Percentiles rank a stretch among this genome's conserved stretches.
Evolutionary conservation across 371 early-diverging fungal genomes (phyloP).

Genomic region (Syncephalis plumigaleata): DNA sequence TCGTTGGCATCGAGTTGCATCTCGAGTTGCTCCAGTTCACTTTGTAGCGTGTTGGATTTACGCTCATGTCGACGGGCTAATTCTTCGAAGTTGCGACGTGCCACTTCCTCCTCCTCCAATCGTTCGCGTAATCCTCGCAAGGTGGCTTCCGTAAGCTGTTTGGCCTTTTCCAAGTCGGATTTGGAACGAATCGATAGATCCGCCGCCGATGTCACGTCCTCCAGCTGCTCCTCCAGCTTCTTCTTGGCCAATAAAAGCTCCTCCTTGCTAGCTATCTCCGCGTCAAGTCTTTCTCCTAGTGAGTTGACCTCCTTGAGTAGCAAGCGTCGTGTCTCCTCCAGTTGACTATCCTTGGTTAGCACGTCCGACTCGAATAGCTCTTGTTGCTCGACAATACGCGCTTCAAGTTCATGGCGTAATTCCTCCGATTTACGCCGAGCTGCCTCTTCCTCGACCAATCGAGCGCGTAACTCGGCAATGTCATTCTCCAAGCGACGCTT

Average conservation of each 20-base stretch:
- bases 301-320: conserved; percentile 57
- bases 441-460: conserved; percentile 40
- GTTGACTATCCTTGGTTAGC: conserved; percentile 36
- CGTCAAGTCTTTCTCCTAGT: conserved; percentile 55
- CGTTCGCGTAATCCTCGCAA: conserved; percentile 35
- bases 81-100: conserved; percentile 52
- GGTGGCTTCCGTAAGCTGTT: conserved; percentile 31
- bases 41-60: conserved; percentile 49
- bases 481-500: conserved; percentile 36
- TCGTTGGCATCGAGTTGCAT: conserved; percentile 36
- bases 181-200: conserved; percentile 38
- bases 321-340: conserved; percentile 55
- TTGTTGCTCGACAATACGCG: conserved; percentile 42
- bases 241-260: conserved; percentile 36
- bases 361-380: conserved; percentile 42
- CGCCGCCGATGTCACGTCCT: conserved; percentile 28
- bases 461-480: conserved; percentile 32
- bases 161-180: conserved; percentile 47
- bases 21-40: conserved; percentile 43
- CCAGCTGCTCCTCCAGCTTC: conserved; percentile 38
- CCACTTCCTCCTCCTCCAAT: conserved; percentile 43
- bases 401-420: conserved; percentile 33
- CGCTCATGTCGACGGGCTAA: conserved; percentile 54
- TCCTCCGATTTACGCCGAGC: conserved; percentile 40
- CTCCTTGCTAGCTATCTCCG: conserved; percentile 26